Conservation (phyloP, 371 early-diverging fungal genomes). For the Blakeslea trispora region DNA sequence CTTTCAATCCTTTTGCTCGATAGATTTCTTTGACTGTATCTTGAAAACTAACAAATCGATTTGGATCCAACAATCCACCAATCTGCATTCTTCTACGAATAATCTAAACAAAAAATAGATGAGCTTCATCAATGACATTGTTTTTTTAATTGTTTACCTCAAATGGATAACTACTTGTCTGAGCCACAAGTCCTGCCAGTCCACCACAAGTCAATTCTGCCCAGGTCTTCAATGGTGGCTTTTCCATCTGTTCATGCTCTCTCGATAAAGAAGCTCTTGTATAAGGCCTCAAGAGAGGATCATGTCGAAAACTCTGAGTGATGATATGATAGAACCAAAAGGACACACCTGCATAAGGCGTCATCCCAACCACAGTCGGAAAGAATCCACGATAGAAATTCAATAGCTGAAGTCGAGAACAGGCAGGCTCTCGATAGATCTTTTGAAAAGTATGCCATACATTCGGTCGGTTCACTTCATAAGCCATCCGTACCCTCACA, state of each 20-base stretch:
- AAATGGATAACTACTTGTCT: conserved; percentile 89
- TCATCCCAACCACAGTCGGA: conserved; percentile 83
- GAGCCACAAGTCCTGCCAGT: conserved; percentile 83
- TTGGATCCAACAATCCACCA: conserved; percentile 63
- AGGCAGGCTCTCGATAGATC: conserved; percentile 49
- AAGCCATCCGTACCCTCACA: conserved; percentile 89
- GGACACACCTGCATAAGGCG: conserved; percentile 92
- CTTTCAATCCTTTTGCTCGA: conserved; percentile 68
- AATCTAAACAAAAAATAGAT: conserved; percentile 55
- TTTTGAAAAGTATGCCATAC: conserved; percentile 28
- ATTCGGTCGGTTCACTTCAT: conserved; percentile 50
- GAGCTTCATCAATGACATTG: too few species aligned
- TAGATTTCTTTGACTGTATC: conserved; percentile 70
- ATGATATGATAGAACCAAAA: conserved; percentile 72
- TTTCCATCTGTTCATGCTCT: conserved; percentile 15
- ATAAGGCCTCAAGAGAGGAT: conserved; percentile 34
- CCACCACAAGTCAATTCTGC: conserved; percentile 85
- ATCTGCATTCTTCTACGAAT: conserved; percentile 93
- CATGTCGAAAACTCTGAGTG: conserved; percentile 52
- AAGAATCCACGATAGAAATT: conserved; percentile 92
- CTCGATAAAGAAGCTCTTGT: conserved; percentile 21
- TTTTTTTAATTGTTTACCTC: too few species aligned
- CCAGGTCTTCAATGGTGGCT: conserved; percentile 58
- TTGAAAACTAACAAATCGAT: conserved; percentile 54
- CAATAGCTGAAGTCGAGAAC: conserved; percentile 28